Evolutionary conservation across 331 rosid species (phyloP), one percentile per base, ranked within the genome.

Genomic region (Acacia concinna): DNA sequence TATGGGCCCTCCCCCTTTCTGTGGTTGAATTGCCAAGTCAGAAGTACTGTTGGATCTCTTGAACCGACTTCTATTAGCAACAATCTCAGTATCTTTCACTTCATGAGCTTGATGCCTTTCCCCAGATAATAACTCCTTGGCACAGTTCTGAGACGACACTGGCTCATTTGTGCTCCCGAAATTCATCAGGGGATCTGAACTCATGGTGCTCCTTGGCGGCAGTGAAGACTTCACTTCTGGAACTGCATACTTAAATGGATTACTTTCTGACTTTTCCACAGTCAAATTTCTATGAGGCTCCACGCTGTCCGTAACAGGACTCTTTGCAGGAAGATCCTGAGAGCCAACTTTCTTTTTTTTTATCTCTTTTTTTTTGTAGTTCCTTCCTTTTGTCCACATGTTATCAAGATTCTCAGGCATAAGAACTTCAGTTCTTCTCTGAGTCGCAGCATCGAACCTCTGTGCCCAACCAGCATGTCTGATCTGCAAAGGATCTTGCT

Each of bases 301-400:
- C 73, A 71, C 85, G 66, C 67, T 78, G 34, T 79, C 75, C 13
- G 60, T 47, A 66, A 84, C 85, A 79, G 79, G 82, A 84, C 69
- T 78, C 81, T 89, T 88, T 7, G 71, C 44, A 43, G 63, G 59
- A 84, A 84, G 83, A 65, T 86, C 85, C 54, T 73, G 89, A 81
- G 23, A 65, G 37, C 83, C 84, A 47, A 56, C 60, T 79, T 81
- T 84, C 59, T 44, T 37, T 34, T 52, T 81, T 89, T 83, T 95
- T 31, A 82, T 68, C 75, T 78, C 91, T 80, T 89, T 93, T 59
- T 20, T 86, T 68, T 84, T 88, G 79, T 96, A 96, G 66, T 96
- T 88, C 82, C 97, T 94, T 85, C 99, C 99, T 86, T 90, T 90
- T 59, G 99, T 83, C 99, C 99, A 96, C 99, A 96, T 83, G 87